Conservation (phyloP, 139 green algal species). For the Pseudopediastrum boryanum region DNA sequence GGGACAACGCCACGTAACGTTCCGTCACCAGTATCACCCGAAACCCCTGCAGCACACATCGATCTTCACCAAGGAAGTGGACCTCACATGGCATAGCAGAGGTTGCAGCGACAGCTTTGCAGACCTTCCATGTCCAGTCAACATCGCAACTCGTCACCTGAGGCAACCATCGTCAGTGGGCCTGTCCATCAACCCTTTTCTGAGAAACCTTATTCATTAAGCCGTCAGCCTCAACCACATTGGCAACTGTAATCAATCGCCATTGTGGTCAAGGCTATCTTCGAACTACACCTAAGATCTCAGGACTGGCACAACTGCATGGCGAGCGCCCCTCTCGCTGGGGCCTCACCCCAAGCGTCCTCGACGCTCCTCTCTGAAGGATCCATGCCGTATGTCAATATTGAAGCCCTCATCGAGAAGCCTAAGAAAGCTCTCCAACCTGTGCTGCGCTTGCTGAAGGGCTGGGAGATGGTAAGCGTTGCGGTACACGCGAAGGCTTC, state of each 20-base stretch:
- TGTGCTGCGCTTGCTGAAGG: constrained; percentile 23
- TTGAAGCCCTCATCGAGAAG: constrained; percentile 34
- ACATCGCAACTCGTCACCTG: too few species aligned
- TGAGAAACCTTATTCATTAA: too few species aligned
- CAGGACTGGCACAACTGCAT: background rate
- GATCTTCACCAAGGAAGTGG: too few species aligned
- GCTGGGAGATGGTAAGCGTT: background rate
- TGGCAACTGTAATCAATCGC: background rate
- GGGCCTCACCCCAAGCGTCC: background rate
- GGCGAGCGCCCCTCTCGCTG: background rate
- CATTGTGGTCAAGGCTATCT: background rate
- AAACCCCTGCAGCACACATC: too few species aligned
- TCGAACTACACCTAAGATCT: background rate
- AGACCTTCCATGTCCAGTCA: too few species aligned
- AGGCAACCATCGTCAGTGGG: too few species aligned
- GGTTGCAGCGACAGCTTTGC: too few species aligned
- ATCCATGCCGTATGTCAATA: background rate
- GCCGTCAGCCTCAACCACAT: background rate
- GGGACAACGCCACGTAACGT: too few species aligned
- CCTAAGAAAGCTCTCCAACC: constrained; percentile 36
- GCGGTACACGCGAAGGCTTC: background rate
- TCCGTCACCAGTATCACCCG: too few species aligned
- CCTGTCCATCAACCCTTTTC: too few species aligned
- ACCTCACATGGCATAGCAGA: too few species aligned
- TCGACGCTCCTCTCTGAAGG: too few species aligned